Percentiles rank a stretch among this genome's conserved stretches.
These are phyloP conservation scores for Fusarium agapanthi DNA, from an alignment of 2,329 filamentous ascomycete genomes.

Conservation along the genomic window DNA sequence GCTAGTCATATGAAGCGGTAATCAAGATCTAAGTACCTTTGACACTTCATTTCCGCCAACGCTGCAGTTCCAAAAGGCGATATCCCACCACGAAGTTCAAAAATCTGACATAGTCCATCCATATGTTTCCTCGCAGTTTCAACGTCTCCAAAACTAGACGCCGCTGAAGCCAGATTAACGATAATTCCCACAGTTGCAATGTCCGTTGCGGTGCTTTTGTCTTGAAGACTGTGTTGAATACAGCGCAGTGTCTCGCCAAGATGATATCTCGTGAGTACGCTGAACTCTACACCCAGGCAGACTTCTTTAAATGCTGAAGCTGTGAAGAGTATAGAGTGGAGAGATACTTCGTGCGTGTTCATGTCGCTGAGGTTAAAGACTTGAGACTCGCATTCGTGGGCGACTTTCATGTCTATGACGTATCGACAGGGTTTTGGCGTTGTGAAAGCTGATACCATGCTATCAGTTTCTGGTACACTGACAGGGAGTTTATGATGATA, in stretches of 20 bases:
- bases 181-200: background rate
- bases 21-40: fast-evolving
- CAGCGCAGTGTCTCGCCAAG: background rate
- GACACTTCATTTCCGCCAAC: background rate
- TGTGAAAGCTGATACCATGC: background rate
- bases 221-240: background rate
- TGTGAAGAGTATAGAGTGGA: background rate
- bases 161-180: background rate
- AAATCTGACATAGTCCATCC: background rate
- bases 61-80: background rate
- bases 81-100: background rate
- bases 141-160: background rate
- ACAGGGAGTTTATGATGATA: fast-evolving
- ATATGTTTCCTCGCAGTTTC: background rate
- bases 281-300: background rate
- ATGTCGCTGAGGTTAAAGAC: background rate
- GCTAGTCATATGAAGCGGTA: fast-evolving
- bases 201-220: fast-evolving
- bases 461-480: fast-evolving
- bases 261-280: background rate
- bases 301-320: background rate
- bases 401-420: background rate
- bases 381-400: background rate
- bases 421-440: background rate
- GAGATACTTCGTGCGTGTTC: background rate